phyloP scores from a whole-genome alignment of 2,329 filamentous ascomycete genomes.

The Xylariaceae sp. region DNA sequence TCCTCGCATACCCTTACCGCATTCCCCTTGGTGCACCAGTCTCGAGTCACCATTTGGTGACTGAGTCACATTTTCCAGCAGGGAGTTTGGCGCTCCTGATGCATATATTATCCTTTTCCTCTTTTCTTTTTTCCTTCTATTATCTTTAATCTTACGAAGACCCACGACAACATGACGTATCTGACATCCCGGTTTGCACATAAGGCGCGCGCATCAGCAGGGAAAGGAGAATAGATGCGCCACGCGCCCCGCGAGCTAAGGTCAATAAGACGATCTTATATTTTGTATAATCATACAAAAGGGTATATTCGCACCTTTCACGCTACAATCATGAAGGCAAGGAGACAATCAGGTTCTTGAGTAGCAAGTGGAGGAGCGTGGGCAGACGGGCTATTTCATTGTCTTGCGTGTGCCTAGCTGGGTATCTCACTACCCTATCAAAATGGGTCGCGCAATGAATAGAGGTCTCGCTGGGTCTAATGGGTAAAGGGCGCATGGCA shows the following conservation, averaged over 20 bases:
- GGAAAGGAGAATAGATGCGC: slow-evolving; percentile 27
- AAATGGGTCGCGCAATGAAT: no score
- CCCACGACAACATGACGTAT: slow-evolving; percentile 18
- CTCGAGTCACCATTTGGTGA: slow-evolving; percentile 21
- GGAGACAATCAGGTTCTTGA: no score
- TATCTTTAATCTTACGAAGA: slow-evolving; percentile 11
- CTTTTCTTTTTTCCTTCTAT: slow-evolving; percentile 14
- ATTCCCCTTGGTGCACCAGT: not conserved
- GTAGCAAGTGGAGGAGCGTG: not conserved
- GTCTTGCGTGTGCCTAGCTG: no score
- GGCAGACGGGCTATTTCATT: no score
- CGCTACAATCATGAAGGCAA: no score
- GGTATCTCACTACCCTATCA: no score
- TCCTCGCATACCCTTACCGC: no score
- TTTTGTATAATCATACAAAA: slow-evolving; percentile 24
- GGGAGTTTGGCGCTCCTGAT: slow-evolving; percentile 26
- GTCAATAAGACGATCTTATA: slow-evolving; percentile 19
- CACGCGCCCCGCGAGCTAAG: slow-evolving; percentile 25
- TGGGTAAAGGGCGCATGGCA: no score
- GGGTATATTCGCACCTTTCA: slow-evolving; percentile 26
- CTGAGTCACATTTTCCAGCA: slow-evolving; percentile 19
- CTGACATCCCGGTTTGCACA: slow-evolving; percentile 22
- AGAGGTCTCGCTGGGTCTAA: no score
- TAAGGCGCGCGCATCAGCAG: slow-evolving; percentile 27
- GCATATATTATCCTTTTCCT: slow-evolving; percentile 14